phyloP scores from a whole-genome alignment of 345 rosid species.

The Aurinia saxatilis region DNA sequence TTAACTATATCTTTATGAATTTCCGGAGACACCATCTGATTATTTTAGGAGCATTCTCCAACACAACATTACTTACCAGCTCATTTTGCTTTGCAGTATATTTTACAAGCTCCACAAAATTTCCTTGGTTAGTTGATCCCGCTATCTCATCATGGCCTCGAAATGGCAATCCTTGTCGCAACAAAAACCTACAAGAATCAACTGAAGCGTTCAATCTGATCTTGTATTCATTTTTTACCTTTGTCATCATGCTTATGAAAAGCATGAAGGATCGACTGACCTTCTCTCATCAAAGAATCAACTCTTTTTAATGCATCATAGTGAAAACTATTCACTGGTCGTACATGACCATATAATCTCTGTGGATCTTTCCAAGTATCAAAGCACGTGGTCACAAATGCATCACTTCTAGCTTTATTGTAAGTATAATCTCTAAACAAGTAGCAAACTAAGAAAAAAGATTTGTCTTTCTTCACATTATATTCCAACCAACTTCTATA shows the following conservation, averaged over 20 bases:
- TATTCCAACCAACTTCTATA: not conserved
- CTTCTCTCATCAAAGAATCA: too few relatives aligned
- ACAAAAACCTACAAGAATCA: not conserved
- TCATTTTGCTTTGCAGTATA: too few relatives aligned
- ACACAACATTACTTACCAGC: too few relatives aligned
- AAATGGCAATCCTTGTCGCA: not conserved
- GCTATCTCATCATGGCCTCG: not conserved
- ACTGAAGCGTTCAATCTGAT: not conserved
- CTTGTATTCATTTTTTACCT: not conserved
- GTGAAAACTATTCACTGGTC: not conserved
- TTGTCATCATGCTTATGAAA: not conserved
- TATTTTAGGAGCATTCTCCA: too few relatives aligned
- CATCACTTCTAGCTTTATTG: not conserved
- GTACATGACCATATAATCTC: too few relatives aligned
- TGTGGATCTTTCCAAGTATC: not conserved
- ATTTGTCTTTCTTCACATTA: not conserved
- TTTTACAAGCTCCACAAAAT: not conserved
- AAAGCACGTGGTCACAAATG: not conserved
- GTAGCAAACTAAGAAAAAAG: not conserved
- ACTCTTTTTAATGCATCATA: not conserved
- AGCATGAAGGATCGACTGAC: not conserved
- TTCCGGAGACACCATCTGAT: too few relatives aligned
- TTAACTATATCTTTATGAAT: too few relatives aligned
- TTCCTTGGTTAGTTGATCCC: not conserved
- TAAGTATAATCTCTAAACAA: too few relatives aligned